Evolutionary conservation across 1,139 yeast genomes (phyloP), one percentile per base, ranked within the genome.

Genomic region (Geotrichum reessii): DNA sequence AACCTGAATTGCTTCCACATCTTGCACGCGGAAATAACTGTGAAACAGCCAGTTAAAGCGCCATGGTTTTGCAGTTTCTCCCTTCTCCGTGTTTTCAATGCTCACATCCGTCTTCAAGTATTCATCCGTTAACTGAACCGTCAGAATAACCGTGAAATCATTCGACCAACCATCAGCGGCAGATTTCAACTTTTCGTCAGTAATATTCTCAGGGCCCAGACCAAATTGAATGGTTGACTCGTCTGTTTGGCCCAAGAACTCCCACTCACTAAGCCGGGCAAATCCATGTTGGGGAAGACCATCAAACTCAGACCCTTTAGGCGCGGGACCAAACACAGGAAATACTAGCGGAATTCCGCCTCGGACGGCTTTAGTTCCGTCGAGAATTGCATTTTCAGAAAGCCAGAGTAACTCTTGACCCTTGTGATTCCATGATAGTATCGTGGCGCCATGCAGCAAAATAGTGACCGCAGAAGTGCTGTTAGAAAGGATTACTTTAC

Each of bases 341-440:
- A 93, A 93, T 1, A 92, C 98, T 33, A 93, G 78, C 12, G 99
- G 99, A 58, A 93, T 88, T 55, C 99, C 99, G 62, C 99, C 99
- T 70, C 99, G 82, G 27, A 93, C 97, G 0, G 98, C 95, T 71
- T 87, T 88, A 54, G 92, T 75, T 3, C 97, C 97, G 68, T 93
- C 98, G 63, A 92, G 76, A 66, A 84, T 82, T 56, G 98, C 97
- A n/a, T 56, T 47, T 61, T 71, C 73, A 55, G 75, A 69, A 24
- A 76, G 70, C 86, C 87, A 86, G 55, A 86, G 73, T 73, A 87
- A 92, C 71, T 93, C 97, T 55, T 76, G 73, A 31, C 87, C 90
- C 40, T 81, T 74, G 50, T 84, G 70, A 60, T 78, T 81, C 98
- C 98, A 93, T 1, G 96, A 88, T 42, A 82, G 74, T 8, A 91